Conservation (phyloP, 2,329 filamentous ascomycete genomes). For the Ophiosphaerella korrae region DNA sequence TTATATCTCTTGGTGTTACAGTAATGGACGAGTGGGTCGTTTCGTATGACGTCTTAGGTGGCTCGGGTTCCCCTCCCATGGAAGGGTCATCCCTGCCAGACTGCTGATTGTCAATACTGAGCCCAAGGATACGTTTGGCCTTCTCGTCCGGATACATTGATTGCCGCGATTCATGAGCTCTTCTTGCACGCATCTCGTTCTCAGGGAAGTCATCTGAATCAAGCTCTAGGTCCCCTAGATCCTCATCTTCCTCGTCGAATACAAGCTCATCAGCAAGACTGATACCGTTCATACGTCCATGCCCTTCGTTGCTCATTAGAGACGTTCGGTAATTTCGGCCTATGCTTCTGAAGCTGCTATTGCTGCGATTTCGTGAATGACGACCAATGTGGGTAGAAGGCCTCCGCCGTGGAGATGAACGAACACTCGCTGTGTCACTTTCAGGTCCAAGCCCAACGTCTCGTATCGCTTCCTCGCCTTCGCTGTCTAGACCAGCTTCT, state of each 20-base stretch:
- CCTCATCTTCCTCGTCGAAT: slow-evolving; percentile 77
- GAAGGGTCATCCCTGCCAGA: slow-evolving; percentile 28
- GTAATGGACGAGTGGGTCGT: slow-evolving; percentile 28
- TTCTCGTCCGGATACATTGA: slow-evolving; percentile 51
- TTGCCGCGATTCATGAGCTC: slow-evolving; percentile 48
- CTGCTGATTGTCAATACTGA: slow-evolving; percentile 40
- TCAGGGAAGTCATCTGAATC: slow-evolving; percentile 67
- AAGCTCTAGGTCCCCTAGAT: slow-evolving; percentile 59
- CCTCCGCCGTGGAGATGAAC: slow-evolving; percentile 63
- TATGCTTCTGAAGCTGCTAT: slow-evolving; percentile 57
- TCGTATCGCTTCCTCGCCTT: slow-evolving; percentile 64
- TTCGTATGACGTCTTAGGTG: slow-evolving; percentile 28
- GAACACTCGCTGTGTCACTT: slow-evolving; percentile 73
- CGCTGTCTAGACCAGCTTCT: slow-evolving; percentile 56
- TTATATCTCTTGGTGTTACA: slow-evolving; percentile 31
- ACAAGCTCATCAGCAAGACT: slow-evolving; percentile 91
- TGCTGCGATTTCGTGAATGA: slow-evolving; percentile 64
- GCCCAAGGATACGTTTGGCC: slow-evolving; percentile 52
- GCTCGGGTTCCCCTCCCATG: slow-evolving; percentile 27
- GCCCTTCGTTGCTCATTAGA: slow-evolving; percentile 60
- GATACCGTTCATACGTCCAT: slow-evolving; percentile 66
- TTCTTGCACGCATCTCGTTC: slow-evolving; percentile 48
- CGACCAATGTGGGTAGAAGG: slow-evolving; percentile 49
- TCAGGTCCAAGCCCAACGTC: slow-evolving; percentile 62
- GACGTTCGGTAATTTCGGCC: slow-evolving; percentile 72